Percentiles rank a stretch among this genome's conserved stretches.
Evolutionary conservation across 202 grass and related monocot species (phyloP).

Genomic region (Sporobolus alterniflorus): DNA sequence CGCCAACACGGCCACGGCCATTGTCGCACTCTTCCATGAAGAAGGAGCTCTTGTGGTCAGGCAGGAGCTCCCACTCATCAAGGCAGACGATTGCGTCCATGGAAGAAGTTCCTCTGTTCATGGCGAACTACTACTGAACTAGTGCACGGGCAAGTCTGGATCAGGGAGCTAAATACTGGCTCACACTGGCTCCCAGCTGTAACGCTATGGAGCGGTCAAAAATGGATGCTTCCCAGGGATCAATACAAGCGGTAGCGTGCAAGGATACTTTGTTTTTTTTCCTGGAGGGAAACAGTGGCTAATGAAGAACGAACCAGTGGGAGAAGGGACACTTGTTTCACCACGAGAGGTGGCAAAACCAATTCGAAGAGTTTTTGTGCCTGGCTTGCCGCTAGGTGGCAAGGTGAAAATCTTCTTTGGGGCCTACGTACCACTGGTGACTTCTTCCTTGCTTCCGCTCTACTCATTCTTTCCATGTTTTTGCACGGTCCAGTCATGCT

Average conservation of each 20-base stretch:
- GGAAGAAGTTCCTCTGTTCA: conserved; percentile 38
- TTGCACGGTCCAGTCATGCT: background rate
- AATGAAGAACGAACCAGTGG: conserved; percentile 10
- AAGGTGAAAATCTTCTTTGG: conserved; percentile 44
- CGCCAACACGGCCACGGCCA: conserved; percentile 29
- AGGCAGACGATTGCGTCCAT: conserved; percentile 53
- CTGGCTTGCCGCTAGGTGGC: conserved; percentile 30
- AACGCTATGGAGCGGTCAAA: conserved; percentile 29
- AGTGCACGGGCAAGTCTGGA: background rate
- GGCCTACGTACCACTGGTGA: conserved; percentile 37
- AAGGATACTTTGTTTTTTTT: conserved; percentile 46
- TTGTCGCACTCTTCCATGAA: conserved; percentile 39
- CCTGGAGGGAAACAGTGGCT: conserved; percentile 26
- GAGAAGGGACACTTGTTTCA: conserved; percentile 8
- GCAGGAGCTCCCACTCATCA: conserved; percentile 79
- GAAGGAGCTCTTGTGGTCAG: conserved; percentile 42
- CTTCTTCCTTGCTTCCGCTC: conserved; percentile 19
- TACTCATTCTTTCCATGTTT: conserved; percentile 21
- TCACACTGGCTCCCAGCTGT: background rate
- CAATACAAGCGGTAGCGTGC: background rate
- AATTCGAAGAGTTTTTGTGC: conserved; percentile 17
- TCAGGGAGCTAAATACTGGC: conserved; percentile 28
- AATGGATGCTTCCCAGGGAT: conserved; percentile 28
- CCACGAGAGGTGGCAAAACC: conserved; percentile 11
- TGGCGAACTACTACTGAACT: background rate